Conservation (phyloP, 306 rosid genomes). For the Lagenaria siceraria region DNA sequence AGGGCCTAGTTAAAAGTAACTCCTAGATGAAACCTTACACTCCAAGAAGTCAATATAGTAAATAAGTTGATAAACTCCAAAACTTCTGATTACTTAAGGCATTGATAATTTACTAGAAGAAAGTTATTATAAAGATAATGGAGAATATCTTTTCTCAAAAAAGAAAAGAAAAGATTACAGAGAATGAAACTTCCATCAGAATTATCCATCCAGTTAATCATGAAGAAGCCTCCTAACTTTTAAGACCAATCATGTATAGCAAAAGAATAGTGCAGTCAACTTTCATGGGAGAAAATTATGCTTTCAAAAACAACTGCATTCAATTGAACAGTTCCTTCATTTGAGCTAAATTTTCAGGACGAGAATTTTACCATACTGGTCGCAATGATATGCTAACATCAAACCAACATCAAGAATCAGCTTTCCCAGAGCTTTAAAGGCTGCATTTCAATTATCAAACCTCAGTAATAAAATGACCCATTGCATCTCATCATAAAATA, state of each 20-base stretch:
- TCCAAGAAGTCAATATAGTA: background rate
- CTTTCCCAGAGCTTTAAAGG: conserved; percentile 90
- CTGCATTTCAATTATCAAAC: conserved; percentile 26
- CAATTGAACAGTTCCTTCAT: background rate
- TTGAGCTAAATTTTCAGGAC: background rate
- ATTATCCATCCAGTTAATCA: background rate
- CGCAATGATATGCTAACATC: conserved; percentile 86
- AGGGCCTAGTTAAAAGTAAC: background rate
- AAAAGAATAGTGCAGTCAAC: background rate
- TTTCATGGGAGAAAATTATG: background rate
- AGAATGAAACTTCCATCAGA: background rate
- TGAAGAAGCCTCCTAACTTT: background rate
- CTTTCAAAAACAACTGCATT: background rate
- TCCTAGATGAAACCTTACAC: background rate
- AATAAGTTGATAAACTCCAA: background rate
- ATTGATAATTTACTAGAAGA: background rate
- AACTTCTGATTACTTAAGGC: background rate
- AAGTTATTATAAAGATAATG: background rate
- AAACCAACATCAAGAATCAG: conserved; percentile 83
- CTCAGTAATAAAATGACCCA: conserved; percentile 7
- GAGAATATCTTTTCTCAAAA: too few relatives aligned
- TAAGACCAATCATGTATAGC: background rate
- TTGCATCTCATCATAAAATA: background rate
- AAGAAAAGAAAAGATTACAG: too few relatives aligned
- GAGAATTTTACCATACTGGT: conserved; percentile 57